Evolutionary conservation across 164 flowering plant genomes (phyloP), one percentile per base, ranked within the genome.

Genomic region (Malania oleifera): DNA sequence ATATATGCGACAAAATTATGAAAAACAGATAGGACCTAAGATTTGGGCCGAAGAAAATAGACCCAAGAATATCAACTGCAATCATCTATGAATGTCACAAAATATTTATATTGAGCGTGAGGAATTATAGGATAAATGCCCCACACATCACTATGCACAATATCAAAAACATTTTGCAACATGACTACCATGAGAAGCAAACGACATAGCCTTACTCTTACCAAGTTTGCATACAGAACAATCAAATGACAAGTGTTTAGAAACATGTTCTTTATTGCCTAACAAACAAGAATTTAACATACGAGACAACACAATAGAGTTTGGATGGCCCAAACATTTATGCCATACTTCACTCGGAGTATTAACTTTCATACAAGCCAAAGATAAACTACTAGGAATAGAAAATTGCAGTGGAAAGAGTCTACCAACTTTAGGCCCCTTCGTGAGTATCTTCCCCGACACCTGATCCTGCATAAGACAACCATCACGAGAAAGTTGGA

Each of bases 111-210:
- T n/a, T n/a, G n/a, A n/a, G n/a, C 9, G 15, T 39, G 43, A 39
- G 43, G 15, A 39, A 39, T 9, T 9, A 15, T 39, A 15, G 43
- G 43, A 9, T 9, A 9, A 39, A 44, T 44, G 5, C 15, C 48
- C 48, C 48, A 44, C 15, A 44, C 48, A 44, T 14, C 48, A 44
- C 15, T 44, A 44, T 44, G 48, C 4, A 44, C 15, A 44, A 44
- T 17, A 44, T 44, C 48, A 44, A 44, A 44, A 44, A 4, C 5
- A 5, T 44, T 44, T 44, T 20, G 3, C 12, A 3, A 13, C 48
- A 17, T 5, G 23, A 17, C 19, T 17, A 44, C 22, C 15, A 14
- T 5, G 8, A 44, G 12, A 3, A 44, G 8, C 3, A 14, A 44
- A 44, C 3, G 48, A 13, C 4, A 44, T 4, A 3, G 15, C 12